Evolutionary conservation across 345 rosid genomes (phyloP).

Genomic region (Salix brachista): DNA sequence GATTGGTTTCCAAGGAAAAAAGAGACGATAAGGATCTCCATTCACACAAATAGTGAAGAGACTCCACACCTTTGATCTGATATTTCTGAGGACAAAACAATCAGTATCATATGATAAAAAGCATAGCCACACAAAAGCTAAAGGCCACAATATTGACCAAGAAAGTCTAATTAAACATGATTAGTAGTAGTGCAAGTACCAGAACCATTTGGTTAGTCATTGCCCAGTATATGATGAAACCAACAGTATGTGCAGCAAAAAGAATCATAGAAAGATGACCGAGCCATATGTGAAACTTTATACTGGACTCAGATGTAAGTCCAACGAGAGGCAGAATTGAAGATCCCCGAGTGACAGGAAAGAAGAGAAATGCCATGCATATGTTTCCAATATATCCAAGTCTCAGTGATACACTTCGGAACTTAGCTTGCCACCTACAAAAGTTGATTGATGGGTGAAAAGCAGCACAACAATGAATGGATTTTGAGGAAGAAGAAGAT

Average conservation of each 20-base stretch:
- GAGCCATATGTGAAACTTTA: conserved; percentile 71
- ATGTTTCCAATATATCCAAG: conserved; percentile 55
- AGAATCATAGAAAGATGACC: conserved; percentile 53
- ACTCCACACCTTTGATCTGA: background rate
- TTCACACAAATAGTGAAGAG: background rate
- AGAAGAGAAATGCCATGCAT: conserved; percentile 70
- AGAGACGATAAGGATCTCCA: background rate
- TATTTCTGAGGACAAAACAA: background rate
- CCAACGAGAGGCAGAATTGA: conserved; percentile 54
- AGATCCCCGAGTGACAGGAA: conserved; percentile 62
- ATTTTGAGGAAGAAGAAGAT: background rate
- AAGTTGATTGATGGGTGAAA: background rate
- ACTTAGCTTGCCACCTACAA: conserved; percentile 53
- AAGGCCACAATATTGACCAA: background rate
- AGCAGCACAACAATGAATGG: background rate
- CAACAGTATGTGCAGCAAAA: conserved; percentile 41
- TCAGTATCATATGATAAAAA: background rate
- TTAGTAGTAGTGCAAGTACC: conserved; percentile 22
- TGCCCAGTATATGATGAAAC: conserved; percentile 55
- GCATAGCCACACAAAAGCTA: background rate
- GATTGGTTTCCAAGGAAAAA: conserved; percentile 1
- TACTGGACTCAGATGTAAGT: conserved; percentile 60
- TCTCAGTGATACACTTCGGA: conserved; percentile 45
- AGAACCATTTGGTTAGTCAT: conserved; percentile 37
- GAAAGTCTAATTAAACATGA: background rate